A percentile compares a stretch with the other conserved stretches of the same genome.
These are phyloP conservation scores for Fusarium ramigenum DNA, from an alignment of 2,329 filamentous ascomycete species.

Conservation along the genomic window DNA sequence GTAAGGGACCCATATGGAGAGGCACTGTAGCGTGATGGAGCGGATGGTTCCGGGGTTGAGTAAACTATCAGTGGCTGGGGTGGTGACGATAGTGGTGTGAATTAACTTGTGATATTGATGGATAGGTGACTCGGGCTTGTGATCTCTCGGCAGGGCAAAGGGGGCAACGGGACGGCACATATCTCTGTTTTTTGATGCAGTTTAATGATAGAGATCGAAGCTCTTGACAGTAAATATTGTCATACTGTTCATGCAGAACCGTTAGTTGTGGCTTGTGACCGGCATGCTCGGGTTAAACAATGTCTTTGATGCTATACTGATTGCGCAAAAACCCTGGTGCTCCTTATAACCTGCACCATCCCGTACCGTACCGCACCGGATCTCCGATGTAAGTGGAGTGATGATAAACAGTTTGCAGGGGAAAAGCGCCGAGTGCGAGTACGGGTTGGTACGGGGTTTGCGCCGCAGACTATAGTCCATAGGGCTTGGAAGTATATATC, in stretches of 20 bases:
- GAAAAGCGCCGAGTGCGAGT: constrained; percentile 23
- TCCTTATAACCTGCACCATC: background rate
- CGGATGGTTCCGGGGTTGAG: constrained; percentile 4
- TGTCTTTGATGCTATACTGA: constrained; percentile 2
- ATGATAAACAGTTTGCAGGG: constrained; percentile 16
- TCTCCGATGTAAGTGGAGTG: constrained; percentile 38
- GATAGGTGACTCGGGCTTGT: constrained; percentile 5
- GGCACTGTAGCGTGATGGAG: constrained; percentile 15
- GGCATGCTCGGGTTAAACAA: constrained; percentile 12
- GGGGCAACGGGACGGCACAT: background rate
- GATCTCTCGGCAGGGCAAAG: constrained; percentile 8
- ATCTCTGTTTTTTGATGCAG: background rate
- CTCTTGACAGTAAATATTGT: background rate
- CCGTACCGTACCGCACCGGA: constrained; percentile 19
- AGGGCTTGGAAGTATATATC: background rate
- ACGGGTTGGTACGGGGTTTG: constrained; percentile 5
- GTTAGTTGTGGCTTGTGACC: constrained; percentile 9
- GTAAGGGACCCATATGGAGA: constrained; percentile 6
- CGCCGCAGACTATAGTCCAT: constrained; percentile 3
- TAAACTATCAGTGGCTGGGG: background rate
- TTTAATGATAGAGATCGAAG: background rate
- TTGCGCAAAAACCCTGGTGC: constrained; percentile 1
- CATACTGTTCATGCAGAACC: background rate
- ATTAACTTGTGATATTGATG: constrained; percentile 28
- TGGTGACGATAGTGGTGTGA: constrained; percentile 23